Conservation (phyloP, 2,329 filamentous ascomycete species). For the Paradendryphiella salina region DNA sequence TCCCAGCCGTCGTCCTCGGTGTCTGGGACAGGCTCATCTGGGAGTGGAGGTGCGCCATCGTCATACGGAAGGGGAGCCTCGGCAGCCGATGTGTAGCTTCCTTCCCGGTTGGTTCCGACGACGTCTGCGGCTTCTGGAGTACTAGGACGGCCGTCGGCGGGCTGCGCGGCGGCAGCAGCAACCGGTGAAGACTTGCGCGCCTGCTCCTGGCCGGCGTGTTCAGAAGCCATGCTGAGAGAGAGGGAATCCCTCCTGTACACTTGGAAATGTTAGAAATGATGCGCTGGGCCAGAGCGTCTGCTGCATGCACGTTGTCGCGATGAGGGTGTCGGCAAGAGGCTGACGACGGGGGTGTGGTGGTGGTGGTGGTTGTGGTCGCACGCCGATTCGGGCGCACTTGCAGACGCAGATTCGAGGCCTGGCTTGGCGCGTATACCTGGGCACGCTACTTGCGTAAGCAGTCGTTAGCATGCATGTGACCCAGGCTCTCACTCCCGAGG, state of each 20-base stretch:
- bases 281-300: constrained; percentile 17
- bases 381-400: constrained; percentile 7
- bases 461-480: constrained; percentile 6
- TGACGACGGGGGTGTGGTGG: constrained; percentile 2
- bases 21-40: constrained; percentile 54
- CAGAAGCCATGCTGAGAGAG: constrained; percentile 20
- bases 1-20: constrained; percentile 73
- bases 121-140: constrained; percentile 12
- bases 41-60: constrained; percentile 47
- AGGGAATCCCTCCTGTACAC: constrained; percentile 8
- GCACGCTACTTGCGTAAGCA: constrained; percentile 5
- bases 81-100: constrained; percentile 13
- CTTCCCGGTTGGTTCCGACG: constrained; percentile 11
- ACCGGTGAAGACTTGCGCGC: constrained; percentile 18
- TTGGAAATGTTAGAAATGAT: constrained; percentile 23
- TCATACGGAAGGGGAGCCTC: constrained; percentile 33
- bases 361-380: constrained; percentile 4
- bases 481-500: constrained; percentile 1
- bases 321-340: constrained; percentile 11
- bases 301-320: constrained; percentile 22
- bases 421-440: not conserved
- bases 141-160: constrained; percentile 11
- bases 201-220: constrained; percentile 12
- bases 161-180: constrained; percentile 11
- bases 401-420: constrained; percentile 1